Percentiles rank a stretch among this genome's conserved stretches.
Conservation (phyloP, 2,329 filamentous ascomycete species). For the Fusarium tjaetaba region DNA sequence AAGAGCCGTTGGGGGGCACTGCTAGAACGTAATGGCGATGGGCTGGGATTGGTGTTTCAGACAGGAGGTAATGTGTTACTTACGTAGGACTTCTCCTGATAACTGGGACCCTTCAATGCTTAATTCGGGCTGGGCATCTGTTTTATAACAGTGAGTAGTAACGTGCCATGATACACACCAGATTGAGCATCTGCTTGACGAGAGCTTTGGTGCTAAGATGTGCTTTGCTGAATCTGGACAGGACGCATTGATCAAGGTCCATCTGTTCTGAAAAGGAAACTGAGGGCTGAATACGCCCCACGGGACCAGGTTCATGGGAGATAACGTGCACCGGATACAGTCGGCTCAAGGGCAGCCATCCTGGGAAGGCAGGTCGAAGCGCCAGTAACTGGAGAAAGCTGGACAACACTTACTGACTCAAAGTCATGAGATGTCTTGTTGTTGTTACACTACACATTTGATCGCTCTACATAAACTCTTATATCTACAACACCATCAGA, state of each 20-base stretch:
- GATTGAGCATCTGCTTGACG: too few species aligned
- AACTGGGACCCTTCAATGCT: rapidly evolving
- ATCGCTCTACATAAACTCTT: neutral
- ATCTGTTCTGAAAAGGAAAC: too few species aligned
- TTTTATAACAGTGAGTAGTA: too few species aligned
- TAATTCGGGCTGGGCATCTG: too few species aligned
- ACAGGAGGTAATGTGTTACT: neutral
- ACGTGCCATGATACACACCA: too few species aligned
- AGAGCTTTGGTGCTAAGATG: too few species aligned
- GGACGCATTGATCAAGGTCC: too few species aligned
- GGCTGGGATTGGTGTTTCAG: neutral
- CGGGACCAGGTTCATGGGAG: rapidly evolving
- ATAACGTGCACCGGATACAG: too few species aligned
- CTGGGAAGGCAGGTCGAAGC: neutral
- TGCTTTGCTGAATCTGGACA: neutral
- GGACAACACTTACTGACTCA: neutral
- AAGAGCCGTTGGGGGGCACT: neutral
- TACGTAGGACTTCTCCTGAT: neutral
- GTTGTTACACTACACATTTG: rapidly evolving
- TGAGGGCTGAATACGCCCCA: neutral
- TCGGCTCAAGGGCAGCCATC: neutral
- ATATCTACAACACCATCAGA: neutral
- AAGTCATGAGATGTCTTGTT: neutral
- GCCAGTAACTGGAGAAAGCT: neutral
- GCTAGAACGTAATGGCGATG: neutral